Evolutionary conservation across 768 basidiomycete species (phyloP), one percentile per base, ranked within the genome.

Genomic region (Zangia roseola): DNA sequence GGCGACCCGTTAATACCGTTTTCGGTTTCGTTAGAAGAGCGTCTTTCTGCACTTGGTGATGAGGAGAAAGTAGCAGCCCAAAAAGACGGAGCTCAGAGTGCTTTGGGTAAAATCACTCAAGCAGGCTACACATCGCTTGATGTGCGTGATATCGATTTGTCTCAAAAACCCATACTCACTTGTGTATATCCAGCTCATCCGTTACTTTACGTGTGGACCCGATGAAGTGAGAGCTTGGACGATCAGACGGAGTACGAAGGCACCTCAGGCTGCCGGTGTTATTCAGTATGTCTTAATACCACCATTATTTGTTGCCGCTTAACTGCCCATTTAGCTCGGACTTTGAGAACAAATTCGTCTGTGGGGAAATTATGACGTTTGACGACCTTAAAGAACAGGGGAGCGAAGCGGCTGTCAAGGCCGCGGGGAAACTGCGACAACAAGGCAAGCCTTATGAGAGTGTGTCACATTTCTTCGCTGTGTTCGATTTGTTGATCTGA

Each of bases 141-240:
- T 47, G 86, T 94, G 49, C 48, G 81, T 75, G 23, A 42, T 6
- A 12, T 17, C 7, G 4, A 28, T 25, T n/a, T 4, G 2, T 17
- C 36, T 24, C 6, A 20, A 19, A 19, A 26, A 40, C 8, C n/a
- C 4, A 25, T 52, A 34, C 43, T 39, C 33, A 50, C 37, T 16
- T 5, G n/a, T 25, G 19, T 43, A 10, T 14, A n/a, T 42, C 21
- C 56, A 93, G 86, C 80, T 97, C 43, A 95, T 94, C 61, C 88
- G 91, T 14, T 97, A 97, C 75, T 97, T 97, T 74, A 99, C 97
- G 16, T 94, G 91, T 62, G 97, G 97, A 10, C 94, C 94, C 3
- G 88, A 89, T 57, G 95, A 97, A 73, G 94, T 97, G 9, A 88
- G 97, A 45, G 95, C 95, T 8, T 99, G 97, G 97, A 98, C 94